Evolutionary conservation across 2,329 filamentous ascomycete species (phyloP).

Genomic region (Fusarium fracticaudum): DNA sequence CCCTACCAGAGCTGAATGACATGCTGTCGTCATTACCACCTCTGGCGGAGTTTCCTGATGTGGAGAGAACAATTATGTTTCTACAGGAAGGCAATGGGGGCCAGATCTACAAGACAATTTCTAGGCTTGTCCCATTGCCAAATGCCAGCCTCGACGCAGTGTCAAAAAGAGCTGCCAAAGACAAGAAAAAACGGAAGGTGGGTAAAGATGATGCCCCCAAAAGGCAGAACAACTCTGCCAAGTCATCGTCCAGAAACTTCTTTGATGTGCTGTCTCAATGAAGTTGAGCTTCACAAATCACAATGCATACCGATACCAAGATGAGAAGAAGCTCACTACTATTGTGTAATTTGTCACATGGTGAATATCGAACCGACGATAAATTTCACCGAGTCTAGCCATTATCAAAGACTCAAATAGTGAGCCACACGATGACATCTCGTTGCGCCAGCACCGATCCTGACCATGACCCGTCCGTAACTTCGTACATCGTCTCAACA

Average conservation of each 20-base stretch:
- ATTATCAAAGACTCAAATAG: neutral
- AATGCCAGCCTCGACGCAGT: neutral
- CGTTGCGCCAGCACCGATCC: slow-evolving; percentile 14
- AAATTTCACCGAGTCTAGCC: neutral
- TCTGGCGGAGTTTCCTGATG: slow-evolving; percentile 40
- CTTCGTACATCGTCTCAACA: slow-evolving; percentile 13
- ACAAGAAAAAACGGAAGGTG: slow-evolving; percentile 25
- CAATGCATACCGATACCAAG: neutral
- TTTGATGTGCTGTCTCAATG: slow-evolving; percentile 40
- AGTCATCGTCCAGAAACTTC: slow-evolving; percentile 27
- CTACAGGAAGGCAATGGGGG: slow-evolving; percentile 23
- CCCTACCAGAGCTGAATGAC: slow-evolving; percentile 26
- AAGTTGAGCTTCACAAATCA: slow-evolving; percentile 1
- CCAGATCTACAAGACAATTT: slow-evolving; percentile 16
- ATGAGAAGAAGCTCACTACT: neutral
- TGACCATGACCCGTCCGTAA: neutral
- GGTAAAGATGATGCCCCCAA: slow-evolving; percentile 2
- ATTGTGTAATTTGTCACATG: neutral
- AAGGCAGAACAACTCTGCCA: neutral
- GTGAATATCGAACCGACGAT: neutral
- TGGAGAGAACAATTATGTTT: slow-evolving; percentile 27
- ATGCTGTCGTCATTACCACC: slow-evolving; percentile 41
- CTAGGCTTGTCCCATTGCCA: slow-evolving; percentile 31
- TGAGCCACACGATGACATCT: neutral
- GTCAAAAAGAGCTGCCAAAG: neutral